Evolutionary conservation across 441 rosid genomes (phyloP).

Genomic region (Mallotus japonicus): DNA sequence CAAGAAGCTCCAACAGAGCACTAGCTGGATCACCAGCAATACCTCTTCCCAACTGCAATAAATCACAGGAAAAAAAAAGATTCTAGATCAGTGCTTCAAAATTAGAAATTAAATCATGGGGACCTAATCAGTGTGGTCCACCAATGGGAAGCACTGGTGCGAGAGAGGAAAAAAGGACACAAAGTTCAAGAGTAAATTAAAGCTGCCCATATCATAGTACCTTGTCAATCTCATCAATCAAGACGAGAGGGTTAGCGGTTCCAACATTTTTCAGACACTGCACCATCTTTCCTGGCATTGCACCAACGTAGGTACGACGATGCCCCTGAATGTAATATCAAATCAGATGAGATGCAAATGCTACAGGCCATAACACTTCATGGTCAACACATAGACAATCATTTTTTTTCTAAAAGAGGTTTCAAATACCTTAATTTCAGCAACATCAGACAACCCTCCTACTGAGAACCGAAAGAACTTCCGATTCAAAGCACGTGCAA

Average conservation of each 20-base stretch:
- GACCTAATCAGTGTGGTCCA: background rate
- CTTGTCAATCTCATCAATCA: slow-evolving; percentile 99
- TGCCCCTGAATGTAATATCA: slow-evolving; percentile 61
- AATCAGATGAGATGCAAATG: slow-evolving; percentile 15
- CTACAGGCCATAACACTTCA: background rate
- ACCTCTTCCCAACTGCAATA: slow-evolving; percentile 78
- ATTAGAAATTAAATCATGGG: background rate
- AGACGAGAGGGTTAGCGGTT: slow-evolving; percentile 91
- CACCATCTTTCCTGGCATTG: slow-evolving; percentile 99
- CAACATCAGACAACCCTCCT: slow-evolving; percentile 94
- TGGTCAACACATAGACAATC: background rate
- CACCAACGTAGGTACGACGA: slow-evolving; percentile 91
- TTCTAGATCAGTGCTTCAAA: background rate
- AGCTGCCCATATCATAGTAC: slow-evolving; percentile 32
- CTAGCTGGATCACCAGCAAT: slow-evolving; percentile 92
- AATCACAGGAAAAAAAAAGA: slow-evolving; percentile 12
- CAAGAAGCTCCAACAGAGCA: slow-evolving; percentile 95
- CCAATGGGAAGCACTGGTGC: background rate
- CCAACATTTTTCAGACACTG: slow-evolving; percentile 96
- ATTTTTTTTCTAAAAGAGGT: background rate
- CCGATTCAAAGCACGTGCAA: slow-evolving; percentile 89
- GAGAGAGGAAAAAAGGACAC: background rate
- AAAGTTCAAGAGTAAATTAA: slow-evolving; percentile 15
- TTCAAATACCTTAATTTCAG: slow-evolving; percentile 81
- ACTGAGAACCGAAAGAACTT: slow-evolving; percentile 91